Conservation (phyloP, 495 filamentous ascomycete species). For the Oleoguttula mirabilis region DNA sequence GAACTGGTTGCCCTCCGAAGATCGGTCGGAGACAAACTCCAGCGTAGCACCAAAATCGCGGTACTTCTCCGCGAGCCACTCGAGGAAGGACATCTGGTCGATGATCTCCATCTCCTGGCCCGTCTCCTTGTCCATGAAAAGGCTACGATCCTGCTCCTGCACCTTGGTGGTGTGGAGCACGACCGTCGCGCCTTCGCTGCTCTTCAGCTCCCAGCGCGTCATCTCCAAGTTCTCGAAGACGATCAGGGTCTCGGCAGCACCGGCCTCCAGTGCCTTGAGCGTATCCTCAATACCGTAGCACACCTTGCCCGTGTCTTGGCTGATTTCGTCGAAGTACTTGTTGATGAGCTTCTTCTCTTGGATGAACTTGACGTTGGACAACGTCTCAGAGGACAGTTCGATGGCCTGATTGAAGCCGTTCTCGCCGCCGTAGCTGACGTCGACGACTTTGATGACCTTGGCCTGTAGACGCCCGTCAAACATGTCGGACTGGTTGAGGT, state of each 20-base stretch:
- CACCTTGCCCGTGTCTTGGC: constrained; percentile 85
- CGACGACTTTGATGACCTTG: constrained; percentile 98
- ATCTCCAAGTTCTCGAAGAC: constrained; percentile 97
- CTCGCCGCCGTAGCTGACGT: constrained; percentile 96
- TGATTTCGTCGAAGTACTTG: constrained; percentile 97
- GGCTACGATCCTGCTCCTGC: constrained; percentile 64
- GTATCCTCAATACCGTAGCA: constrained; percentile 98
- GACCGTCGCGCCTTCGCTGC: constrained; percentile 53
- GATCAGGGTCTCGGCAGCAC: constrained; percentile 86
- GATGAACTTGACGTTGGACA: constrained; percentile 98
- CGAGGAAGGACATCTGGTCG: constrained; percentile 78
- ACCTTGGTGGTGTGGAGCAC: constrained; percentile 79
- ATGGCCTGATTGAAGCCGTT: constrained; percentile 99
- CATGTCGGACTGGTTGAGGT: constrained; percentile 92
- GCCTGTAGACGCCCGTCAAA: constrained; percentile 80
- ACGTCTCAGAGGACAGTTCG: constrained; percentile 85
- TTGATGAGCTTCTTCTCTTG: constrained; percentile 99
- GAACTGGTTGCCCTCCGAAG: constrained; percentile 97
- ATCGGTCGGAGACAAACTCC: constrained; percentile 94
- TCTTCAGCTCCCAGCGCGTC: constrained; percentile 80
- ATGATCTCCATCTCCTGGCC: constrained; percentile 93
- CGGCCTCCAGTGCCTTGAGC: constrained; percentile 90
- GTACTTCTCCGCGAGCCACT: constrained; percentile 97
- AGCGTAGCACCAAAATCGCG: constrained; percentile 94
- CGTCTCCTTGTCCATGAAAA: constrained; percentile 88